Percentiles rank a stretch among this genome's conserved stretches.
Evolutionary conservation across 352 stramenopile species (phyloP).

Genomic region (Poterioochromonas sp.): DNA sequence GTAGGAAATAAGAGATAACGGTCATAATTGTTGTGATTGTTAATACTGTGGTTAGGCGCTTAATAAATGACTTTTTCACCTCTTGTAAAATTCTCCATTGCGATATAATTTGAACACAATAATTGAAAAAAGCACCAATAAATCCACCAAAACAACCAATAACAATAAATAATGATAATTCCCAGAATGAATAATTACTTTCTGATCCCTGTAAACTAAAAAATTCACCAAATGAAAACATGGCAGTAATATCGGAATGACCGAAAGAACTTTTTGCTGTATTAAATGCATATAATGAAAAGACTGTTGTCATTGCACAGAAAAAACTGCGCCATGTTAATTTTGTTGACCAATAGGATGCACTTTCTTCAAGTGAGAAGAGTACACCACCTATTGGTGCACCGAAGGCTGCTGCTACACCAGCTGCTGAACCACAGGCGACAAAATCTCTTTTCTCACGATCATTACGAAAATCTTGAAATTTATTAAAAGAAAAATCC

Average conservation of each 20-base stretch:
- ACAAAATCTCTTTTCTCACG: constrained; percentile 92
- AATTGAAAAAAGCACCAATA: constrained; percentile 89
- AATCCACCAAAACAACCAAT: constrained; percentile 93
- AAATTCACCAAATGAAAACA: constrained; percentile 82
- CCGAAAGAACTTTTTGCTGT: constrained; percentile 46
- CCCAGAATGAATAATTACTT: constrained; percentile 69
- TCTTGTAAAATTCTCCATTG: constrained; percentile 20
- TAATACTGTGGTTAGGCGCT: constrained; percentile 41
- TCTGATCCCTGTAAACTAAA: constrained; percentile 47
- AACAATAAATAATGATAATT: constrained; percentile 87
- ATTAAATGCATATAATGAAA: constrained; percentile 49
- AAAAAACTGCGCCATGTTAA: constrained; percentile 96
- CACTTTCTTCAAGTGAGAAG: constrained; percentile 93
- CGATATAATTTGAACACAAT: constrained; percentile 52
- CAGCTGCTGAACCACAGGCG: constrained; percentile 87
- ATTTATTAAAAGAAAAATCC: constrained; percentile 72
- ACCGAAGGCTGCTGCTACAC: constrained; percentile 91
- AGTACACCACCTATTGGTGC: constrained; percentile 94
- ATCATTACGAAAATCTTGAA: constrained; percentile 85
- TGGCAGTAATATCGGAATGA: constrained; percentile 59
- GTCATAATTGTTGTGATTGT: constrained; percentile 53
- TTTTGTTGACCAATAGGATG: constrained; percentile 94
- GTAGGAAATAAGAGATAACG: constrained; percentile 58
- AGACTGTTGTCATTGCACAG: constrained; percentile 77
- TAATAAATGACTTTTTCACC: background rate